Evolutionary conservation across 2,329 filamentous ascomycete species (phyloP), one percentile per base, ranked within the genome.

Genomic region (Pleomassaria siparia): DNA sequence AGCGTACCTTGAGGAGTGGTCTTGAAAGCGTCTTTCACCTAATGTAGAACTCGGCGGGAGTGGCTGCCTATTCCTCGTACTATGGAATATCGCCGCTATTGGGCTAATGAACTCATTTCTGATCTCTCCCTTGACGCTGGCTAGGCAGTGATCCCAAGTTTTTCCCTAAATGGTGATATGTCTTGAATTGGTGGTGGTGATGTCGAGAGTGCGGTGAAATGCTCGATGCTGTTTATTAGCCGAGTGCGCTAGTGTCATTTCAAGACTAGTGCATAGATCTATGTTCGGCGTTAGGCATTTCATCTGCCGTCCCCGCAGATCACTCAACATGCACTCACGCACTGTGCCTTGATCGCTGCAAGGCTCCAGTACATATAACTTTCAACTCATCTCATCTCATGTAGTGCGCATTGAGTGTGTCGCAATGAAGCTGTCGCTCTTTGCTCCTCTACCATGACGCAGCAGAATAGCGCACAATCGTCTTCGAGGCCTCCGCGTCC

Each of bases 401-500:
- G 3, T 10, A 15, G 22, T 8, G 18, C 5, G 6, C 22, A 25
- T 18, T 44, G 4, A n/a, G 35, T 16, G 4, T 35, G 32, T 11
- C 25, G 32, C 13, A 16, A 50, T 47, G 39, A 18, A 21, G 20
- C 10, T 36, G 3, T 36, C 13, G 16, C 12, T 29, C 15, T 33
- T 16, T 11, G 4, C 5, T 24, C 11, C 25, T 15, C 46, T 20
- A 47, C 20, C n/a, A 59, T 57, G 58, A 56, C 55, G 24, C 53
- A 54, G 28, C 57, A 58, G 42, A 49, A 46, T 24, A 48, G 12
- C 40, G 28, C 24, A 12, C 30, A 35, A 21, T 48, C 50, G 16
- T 57, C 64, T 16, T 59, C 63, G 4, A 64, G 66, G 49, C 64
- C 66, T 24, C 54, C 62, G 30, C 65, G 69, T 25, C 66, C 69